Base-by-base conservation (phyloP, 2,329 filamentous ascomycete species). In the Rhynchosporium secalis region DNA sequence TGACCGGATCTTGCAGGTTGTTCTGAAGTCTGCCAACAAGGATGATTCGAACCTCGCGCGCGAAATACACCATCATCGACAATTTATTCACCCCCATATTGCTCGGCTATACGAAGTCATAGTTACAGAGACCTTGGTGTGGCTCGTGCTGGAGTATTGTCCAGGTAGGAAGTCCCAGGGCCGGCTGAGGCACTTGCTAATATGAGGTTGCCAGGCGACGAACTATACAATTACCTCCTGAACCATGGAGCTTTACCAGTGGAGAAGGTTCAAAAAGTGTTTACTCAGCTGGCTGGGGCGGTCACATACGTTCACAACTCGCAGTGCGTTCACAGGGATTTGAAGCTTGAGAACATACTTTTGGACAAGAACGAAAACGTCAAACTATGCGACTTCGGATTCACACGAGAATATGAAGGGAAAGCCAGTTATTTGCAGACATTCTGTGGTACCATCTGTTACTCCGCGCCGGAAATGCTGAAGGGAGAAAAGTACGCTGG, bases 401-500 rank as follows among this genome's bases (percentile, higher is more conserved):
- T 99, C 74, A 99, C 95, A 10, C 84, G 95, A 68, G 95, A 99
- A 77, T 99, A 99, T 75, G 92, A 97, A 76, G 94, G 94, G 64
- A 92, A 96, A 71, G 86, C 91, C 36, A 98, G 93, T 75, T 94
- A 98, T 72, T 79, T 99, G 60, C 94, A 98, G 76, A 99, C 95
- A 1, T 99, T 96, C 77, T 99, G 95, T 75, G 95, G 95, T 4
- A 99, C 95, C 0, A 89, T 99, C 66, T 98, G 94, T 78, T 99
- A 99, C 77, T 96, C 92, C 60, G 95, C 95, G 2, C 95, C 95
- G 2, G 95, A 99, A 76, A 99, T 99, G 95, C 82, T 99, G 46
- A 96, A 95, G 75, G 95, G 93, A 45, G 95, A 99, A 76, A 98
- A 96, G 76, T 99, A 99, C 74, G 95, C 93, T 0, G 94, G 92